These are phyloP conservation scores for Verticillium dahliae DNA, from an alignment of 2,329 filamentous ascomycete genomes.

Conservation along the genomic window DNA sequence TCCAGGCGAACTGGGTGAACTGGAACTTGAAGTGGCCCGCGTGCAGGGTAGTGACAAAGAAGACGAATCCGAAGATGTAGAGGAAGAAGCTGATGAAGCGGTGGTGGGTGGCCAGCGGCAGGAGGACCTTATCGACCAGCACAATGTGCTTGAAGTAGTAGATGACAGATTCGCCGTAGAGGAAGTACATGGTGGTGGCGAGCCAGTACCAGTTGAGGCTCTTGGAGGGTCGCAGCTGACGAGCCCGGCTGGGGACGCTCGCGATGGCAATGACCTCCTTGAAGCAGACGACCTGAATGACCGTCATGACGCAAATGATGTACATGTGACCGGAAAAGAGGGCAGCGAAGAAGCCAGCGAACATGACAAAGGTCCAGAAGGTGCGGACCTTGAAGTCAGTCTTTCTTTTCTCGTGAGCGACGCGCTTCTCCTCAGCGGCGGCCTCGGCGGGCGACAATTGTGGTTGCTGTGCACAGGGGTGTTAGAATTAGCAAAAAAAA, in stretches of 20 bases:
- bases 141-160: slow-evolving; percentile 99
- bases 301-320: slow-evolving; percentile 87
- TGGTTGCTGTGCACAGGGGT: slow-evolving; percentile 29
- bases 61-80: slow-evolving; percentile 96
- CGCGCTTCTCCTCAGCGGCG: slow-evolving; percentile 30
- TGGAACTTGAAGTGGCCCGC: slow-evolving; percentile 97
- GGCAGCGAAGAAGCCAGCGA: slow-evolving; percentile 80
- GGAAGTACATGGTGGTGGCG: slow-evolving; percentile 97
- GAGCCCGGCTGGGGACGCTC: slow-evolving; percentile 85
- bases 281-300: slow-evolving; percentile 93
- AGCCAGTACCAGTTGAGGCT: slow-evolving; percentile 99
- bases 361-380: slow-evolving; percentile 98
- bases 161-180: slow-evolving; percentile 97
- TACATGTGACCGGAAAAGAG: slow-evolving; percentile 98
- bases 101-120: slow-evolving; percentile 94
- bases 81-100: slow-evolving; percentile 98
- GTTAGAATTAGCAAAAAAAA: not conserved
- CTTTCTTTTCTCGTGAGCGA: slow-evolving; percentile 97
- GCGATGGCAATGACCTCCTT: slow-evolving; percentile 99
- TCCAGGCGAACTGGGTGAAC: slow-evolving; percentile 99
- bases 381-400: slow-evolving; percentile 94
- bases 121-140: slow-evolving; percentile 83
- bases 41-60: slow-evolving; percentile 91
- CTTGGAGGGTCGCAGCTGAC: slow-evolving; percentile 89
- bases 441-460: slow-evolving; percentile 13